Evolutionary conservation across 208 protist species (phyloP).

Genomic region (Porcisia hertigi): DNA sequence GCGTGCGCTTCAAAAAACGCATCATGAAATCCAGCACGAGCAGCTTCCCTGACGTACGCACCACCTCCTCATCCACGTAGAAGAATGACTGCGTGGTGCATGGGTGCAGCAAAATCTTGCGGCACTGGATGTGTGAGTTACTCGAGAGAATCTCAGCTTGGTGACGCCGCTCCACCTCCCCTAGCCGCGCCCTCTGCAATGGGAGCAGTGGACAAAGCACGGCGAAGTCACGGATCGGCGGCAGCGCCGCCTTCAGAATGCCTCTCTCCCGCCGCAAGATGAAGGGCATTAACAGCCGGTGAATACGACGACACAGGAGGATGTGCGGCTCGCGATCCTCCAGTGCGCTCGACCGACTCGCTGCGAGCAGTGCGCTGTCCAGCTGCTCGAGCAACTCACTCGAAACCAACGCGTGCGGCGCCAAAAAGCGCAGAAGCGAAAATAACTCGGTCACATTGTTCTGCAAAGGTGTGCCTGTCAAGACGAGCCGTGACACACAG

Average conservation of each 20-base stretch:
- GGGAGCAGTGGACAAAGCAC: conserved; percentile 53
- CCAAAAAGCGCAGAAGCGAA: conserved; percentile 90
- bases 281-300: conserved; percentile 50
- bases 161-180: conserved; percentile 24
- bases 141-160: conserved; percentile 31
- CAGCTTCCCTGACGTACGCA: conserved; percentile 75
- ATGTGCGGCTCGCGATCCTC: conserved; percentile 47
- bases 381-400: conserved; percentile 43
- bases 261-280: conserved; percentile 49
- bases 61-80: conserved; percentile 63
- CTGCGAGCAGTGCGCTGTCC: conserved; percentile 36
- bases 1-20: conserved; percentile 47
- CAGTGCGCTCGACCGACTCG: conserved; percentile 28
- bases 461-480: conserved; percentile 93
- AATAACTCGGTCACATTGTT: conserved; percentile 95
- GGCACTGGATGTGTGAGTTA: conserved; percentile 53
- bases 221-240: conserved; percentile 39
- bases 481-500: conserved; percentile 40
- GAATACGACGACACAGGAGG: conserved; percentile 45
- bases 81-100: conserved; percentile 76
- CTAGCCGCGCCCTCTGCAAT: conserved; percentile 36
- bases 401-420: conserved; percentile 64
- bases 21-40: conserved; percentile 90
- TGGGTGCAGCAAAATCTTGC: conserved; percentile 85
- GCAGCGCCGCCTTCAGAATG: conserved; percentile 38